Percentiles rank a stretch among this genome's conserved stretches.
Evolutionary conservation across 2,329 filamentous ascomycete genomes (phyloP).

Genomic region (Cadophora gregata): DNA sequence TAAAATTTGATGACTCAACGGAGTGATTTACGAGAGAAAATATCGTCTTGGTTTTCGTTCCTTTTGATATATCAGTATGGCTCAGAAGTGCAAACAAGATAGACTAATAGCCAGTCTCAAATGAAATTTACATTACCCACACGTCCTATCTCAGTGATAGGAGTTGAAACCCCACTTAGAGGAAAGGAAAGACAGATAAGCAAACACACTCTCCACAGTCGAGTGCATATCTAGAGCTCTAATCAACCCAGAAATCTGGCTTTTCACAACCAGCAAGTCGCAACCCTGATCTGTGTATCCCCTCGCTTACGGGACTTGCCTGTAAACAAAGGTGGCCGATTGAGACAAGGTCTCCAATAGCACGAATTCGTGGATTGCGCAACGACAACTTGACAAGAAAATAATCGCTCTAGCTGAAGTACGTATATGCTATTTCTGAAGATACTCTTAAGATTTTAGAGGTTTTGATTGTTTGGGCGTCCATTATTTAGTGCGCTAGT

Average conservation of each 20-base stretch:
- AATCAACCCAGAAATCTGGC: background rate
- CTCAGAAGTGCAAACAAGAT: background rate
- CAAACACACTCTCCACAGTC: background rate
- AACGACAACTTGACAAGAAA: too few relatives aligned
- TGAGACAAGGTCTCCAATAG: too few relatives aligned
- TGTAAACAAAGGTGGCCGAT: too few relatives aligned
- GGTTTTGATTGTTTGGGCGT: too few relatives aligned
- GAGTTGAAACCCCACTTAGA: background rate
- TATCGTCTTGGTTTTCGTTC: background rate
- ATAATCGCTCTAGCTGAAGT: too few relatives aligned
- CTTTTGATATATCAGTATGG: background rate
- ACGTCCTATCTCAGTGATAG: background rate
- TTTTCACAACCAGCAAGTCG: background rate
- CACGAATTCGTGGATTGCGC: too few relatives aligned
- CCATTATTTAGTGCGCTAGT: too few relatives aligned
- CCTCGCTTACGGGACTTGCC: constrained; percentile 14
- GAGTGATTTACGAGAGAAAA: background rate
- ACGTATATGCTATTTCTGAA: too few relatives aligned
- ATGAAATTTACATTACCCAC: background rate
- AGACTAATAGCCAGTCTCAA: background rate
- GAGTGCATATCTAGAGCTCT: background rate
- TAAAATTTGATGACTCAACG: background rate
- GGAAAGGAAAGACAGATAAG: background rate
- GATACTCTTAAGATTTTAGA: too few relatives aligned
- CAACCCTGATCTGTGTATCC: background rate